Evolutionary conservation across 768 basidiomycete species (phyloP).

Genomic region (Rhodosporidiobolus sp.): DNA sequence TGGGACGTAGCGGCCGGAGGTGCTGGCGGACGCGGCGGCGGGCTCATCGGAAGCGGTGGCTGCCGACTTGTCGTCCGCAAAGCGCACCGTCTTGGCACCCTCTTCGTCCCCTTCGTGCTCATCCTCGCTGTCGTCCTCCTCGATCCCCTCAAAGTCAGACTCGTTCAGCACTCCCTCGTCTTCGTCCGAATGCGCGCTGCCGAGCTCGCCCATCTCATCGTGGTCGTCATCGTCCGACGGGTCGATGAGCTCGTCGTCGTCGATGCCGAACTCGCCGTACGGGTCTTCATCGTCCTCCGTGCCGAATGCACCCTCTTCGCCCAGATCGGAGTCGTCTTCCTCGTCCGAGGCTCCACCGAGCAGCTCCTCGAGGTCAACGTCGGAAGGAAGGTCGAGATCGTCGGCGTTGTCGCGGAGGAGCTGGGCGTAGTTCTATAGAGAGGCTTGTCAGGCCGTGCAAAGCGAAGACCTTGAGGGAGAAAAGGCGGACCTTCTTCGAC

Average conservation of each 20-base stretch:
- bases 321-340: slow-evolving; percentile 31
- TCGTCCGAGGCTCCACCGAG: slow-evolving; percentile 29
- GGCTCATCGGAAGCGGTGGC: background rate
- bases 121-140: slow-evolving; percentile 44
- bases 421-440: slow-evolving; percentile 34
- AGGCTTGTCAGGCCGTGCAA: background rate
- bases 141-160: slow-evolving; percentile 51
- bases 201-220: slow-evolving; percentile 30
- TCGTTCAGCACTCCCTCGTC: slow-evolving; percentile 45
- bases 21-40: slow-evolving; percentile 3
- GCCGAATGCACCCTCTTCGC: slow-evolving; percentile 14
- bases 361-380: slow-evolving; percentile 9
- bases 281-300: slow-evolving; percentile 28
- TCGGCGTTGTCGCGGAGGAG: slow-evolving; percentile 46
- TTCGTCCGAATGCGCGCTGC: slow-evolving; percentile 27
- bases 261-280: slow-evolving; percentile 23
- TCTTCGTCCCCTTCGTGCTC: slow-evolving; percentile 12
- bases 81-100: slow-evolving; percentile 16
- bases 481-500: slow-evolving; percentile 46
- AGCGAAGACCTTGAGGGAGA: slow-evolving; percentile 25
- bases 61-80: slow-evolving; percentile 12
- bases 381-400: slow-evolving; percentile 26
- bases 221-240: slow-evolving; percentile 33
- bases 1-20: slow-evolving; percentile 63
- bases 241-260: slow-evolving; percentile 31